Conservation (phyloP, 176 grass and related monocot species). For the Zea luxurians region DNA sequence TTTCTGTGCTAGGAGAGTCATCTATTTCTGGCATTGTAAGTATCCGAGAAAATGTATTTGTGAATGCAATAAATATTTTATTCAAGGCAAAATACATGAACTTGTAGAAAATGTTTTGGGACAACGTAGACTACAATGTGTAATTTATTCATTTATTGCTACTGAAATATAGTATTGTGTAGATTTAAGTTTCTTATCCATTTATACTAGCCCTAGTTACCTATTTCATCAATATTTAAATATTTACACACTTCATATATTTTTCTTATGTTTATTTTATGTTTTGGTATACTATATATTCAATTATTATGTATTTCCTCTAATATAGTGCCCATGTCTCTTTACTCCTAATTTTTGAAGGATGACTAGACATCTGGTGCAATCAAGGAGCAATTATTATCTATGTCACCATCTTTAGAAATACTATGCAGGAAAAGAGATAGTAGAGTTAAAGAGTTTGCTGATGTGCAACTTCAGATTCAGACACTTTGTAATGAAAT, state of each 20-base stretch:
- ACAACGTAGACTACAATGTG: not conserved
- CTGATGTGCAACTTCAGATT: slow-evolving; percentile 66
- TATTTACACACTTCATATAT: slow-evolving; percentile 1
- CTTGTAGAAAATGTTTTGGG: not conserved
- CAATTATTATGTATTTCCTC: not conserved
- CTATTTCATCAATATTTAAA: not conserved
- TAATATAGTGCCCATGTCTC: slow-evolving; percentile 14
- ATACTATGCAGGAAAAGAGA: slow-evolving; percentile 68
- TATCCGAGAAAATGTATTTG: not conserved
- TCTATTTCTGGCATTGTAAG: slow-evolving; percentile 70
- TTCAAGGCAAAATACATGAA: not conserved
- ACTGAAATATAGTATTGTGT: not conserved
- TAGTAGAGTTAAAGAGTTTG: slow-evolving; percentile 78
- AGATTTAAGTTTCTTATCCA: not conserved
- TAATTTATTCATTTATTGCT: not conserved
- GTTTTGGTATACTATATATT: slow-evolving; percentile 10
- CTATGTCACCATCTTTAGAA: slow-evolving; percentile 69
- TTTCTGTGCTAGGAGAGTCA: slow-evolving; percentile 76
- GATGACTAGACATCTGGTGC: slow-evolving; percentile 81
- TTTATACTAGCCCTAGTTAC: not conserved
- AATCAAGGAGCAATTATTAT: slow-evolving; percentile 82
- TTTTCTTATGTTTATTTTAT: not conserved
- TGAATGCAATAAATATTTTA: not conserved
- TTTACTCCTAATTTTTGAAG: slow-evolving; percentile 47
- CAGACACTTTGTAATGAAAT: slow-evolving; percentile 73